Evolutionary conservation across 2,329 filamentous ascomycete genomes (phyloP).

Genomic region (Biscogniauxia marginata): DNA sequence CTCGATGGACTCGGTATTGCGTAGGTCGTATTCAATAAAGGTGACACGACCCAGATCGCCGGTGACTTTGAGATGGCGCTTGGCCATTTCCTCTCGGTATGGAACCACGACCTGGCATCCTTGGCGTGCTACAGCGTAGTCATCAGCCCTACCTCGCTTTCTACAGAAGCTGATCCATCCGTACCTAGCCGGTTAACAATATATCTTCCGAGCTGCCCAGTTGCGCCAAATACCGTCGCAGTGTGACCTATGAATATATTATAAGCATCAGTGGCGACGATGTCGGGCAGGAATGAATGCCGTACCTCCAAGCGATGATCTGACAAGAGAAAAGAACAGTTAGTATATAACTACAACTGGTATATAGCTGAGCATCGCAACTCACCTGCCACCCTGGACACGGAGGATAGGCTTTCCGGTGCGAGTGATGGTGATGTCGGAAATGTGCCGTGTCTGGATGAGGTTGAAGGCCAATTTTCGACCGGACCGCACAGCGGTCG

Average conservation of each 20-base stretch:
- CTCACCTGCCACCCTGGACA: slow-evolving; percentile 84
- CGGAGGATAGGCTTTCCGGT: slow-evolving; percentile 95
- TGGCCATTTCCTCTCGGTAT: slow-evolving; percentile 95
- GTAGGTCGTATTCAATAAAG: slow-evolving; percentile 93
- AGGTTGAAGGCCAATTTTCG: slow-evolving; percentile 46
- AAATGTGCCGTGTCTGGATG: slow-evolving; percentile 54
- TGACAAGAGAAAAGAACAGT: slow-evolving; percentile 35
- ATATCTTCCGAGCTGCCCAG: slow-evolving; percentile 91
- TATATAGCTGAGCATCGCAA: slow-evolving; percentile 7
- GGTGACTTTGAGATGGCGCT: slow-evolving; percentile 93
- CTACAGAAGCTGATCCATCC: slow-evolving; percentile 11
- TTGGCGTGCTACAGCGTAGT: slow-evolving; percentile 65
- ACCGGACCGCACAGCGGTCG: slow-evolving; percentile 55
- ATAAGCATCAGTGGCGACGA: slow-evolving; percentile 18
- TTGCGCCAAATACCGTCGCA: slow-evolving; percentile 96
- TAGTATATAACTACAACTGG: slow-evolving; percentile 24
- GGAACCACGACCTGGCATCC: slow-evolving; percentile 94
- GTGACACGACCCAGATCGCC: slow-evolving; percentile 88
- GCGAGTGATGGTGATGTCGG: slow-evolving; percentile 89
- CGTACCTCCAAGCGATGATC: slow-evolving; percentile 82
- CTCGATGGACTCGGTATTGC: slow-evolving; percentile 93
- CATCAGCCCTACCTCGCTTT: slow-evolving; percentile 29
- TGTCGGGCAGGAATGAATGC: background rate
- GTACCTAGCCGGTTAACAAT: slow-evolving; percentile 90
- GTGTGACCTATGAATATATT: slow-evolving; percentile 75